Conservation (phyloP, 495 filamentous ascomycete species). For the Paragyromitra xinjiangensis region DNA sequence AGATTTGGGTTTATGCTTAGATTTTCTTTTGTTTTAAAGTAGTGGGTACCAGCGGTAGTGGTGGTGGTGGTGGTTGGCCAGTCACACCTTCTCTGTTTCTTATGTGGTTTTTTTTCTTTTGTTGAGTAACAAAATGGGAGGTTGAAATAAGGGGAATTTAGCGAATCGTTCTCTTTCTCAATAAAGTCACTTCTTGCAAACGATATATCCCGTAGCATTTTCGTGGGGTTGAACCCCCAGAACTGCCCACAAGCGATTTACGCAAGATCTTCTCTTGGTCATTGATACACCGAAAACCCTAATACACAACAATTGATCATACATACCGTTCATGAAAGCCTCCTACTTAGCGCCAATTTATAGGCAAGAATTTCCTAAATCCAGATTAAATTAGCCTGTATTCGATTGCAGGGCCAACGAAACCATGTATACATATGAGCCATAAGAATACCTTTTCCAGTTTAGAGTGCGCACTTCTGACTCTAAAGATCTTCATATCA, state of each 20-base stretch:
- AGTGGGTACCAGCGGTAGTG: background rate
- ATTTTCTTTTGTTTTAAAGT: conserved; percentile 1
- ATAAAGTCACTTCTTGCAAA: background rate
- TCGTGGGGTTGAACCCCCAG: background rate
- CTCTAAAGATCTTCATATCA: too few relatives aligned
- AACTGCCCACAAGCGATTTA: background rate
- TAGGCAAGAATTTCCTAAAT: too few relatives aligned
- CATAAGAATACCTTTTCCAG: too few relatives aligned
- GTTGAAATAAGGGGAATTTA: background rate
- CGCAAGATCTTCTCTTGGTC: background rate
- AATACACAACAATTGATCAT: background rate
- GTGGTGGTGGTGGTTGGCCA: background rate
- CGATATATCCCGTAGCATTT: background rate
- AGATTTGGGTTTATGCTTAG: background rate
- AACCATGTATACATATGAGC: too few relatives aligned
- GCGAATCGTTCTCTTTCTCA: background rate
- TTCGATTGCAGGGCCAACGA: too few relatives aligned
- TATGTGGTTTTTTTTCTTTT: conserved; percentile 10
- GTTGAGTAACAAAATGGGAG: background rate
- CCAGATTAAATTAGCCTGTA: too few relatives aligned
- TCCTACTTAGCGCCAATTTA: background rate
- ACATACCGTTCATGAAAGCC: background rate
- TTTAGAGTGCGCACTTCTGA: too few relatives aligned
- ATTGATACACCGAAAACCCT: background rate
- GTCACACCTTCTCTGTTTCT: background rate